Base-by-base conservation (phyloP, 2,329 filamentous ascomycete genomes). In the Aureobasidium sp. region DNA sequence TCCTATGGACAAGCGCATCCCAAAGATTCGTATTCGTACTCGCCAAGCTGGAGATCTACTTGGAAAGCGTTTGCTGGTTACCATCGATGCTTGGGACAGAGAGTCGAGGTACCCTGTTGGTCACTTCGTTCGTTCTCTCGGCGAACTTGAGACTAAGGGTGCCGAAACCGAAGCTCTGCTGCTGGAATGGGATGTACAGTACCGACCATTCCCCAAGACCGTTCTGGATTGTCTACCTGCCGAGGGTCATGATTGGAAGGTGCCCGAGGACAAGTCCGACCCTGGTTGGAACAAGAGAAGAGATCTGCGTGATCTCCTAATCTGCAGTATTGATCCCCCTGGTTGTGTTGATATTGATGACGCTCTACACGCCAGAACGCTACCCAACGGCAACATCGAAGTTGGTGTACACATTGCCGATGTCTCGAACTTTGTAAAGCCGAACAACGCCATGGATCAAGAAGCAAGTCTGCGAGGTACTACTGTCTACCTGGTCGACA, bases 301-400 rank as follows among this genome's bases (percentile, higher is more conserved):
- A 70, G 94, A 99, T 78, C 82, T 97, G 44, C 84, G 94, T 67
- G 86, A 87, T 67, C 84, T 97, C 13, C 81, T 96, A 47, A 90
- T 99, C 66, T 99, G 94, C 82, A 97, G 93, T 76, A 99, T 99
- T 70, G 94, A 99, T 72, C 94, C 94, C 53, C 85, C 91, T 34
- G 92, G 92, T 1, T 99, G 94, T 75, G 93, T 97, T 71, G 94
- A 99, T 79, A 99, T 99, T 63, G 94, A 99, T 70, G 95, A 99
- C 75, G 94, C 94, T 20, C 83, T 99, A 7, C 95, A 99, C 74
- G 92, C 94, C 7, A 84, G 87, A 64, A 81, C 83, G 56, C 78
- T 99, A 26, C 87, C 91, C 0, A 97, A 97, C 70, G 94, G 95
- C 47, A 97, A 97, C 73, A 92, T 87, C 67, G 91, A 97, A 74